These are phyloP conservation scores for Yarrowia sp. DNA, from an alignment of 805 yeast species.

Conservation along the genomic window DNA sequence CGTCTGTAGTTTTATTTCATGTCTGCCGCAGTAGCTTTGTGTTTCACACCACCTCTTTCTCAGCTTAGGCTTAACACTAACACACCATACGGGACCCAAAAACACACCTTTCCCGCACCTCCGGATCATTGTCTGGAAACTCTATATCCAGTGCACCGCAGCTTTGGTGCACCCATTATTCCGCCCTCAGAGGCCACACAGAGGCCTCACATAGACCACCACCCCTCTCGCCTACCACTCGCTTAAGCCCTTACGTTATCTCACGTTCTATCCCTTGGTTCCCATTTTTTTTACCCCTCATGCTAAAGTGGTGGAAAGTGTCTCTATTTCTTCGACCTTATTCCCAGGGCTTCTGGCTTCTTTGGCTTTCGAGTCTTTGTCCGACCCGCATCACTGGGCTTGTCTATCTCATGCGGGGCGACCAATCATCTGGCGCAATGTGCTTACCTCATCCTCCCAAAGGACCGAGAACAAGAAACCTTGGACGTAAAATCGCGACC, in stretches of 20 bases:
- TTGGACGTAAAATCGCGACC: slow-evolving; percentile 7
- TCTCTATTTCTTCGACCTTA: not conserved
- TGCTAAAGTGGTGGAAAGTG: slow-evolving; percentile 1
- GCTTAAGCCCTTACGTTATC: slow-evolving; percentile 27
- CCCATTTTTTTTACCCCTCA: slow-evolving; percentile 14
- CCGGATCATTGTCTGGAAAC: slow-evolving; percentile 27
- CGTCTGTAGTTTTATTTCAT: slow-evolving; percentile 1
- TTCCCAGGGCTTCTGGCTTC: not conserved
- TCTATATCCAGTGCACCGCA: slow-evolving; percentile 11
- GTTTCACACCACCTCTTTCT: slow-evolving; percentile 27
- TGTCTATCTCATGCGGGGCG: slow-evolving; percentile 36
- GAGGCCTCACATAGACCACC: too few species aligned
- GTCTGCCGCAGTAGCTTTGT: slow-evolving; percentile 24
- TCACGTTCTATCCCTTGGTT: slow-evolving; percentile 5
- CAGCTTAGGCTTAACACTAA: slow-evolving; percentile 24
- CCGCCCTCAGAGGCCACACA: not conserved
- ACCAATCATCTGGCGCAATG: slow-evolving; percentile 9
- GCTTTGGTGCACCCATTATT: slow-evolving; percentile 6
- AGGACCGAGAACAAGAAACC: slow-evolving; percentile 17
- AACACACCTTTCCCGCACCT: slow-evolving; percentile 7
- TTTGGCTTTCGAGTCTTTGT: slow-evolving; percentile 1
- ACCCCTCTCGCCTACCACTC: not conserved
- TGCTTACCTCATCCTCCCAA: slow-evolving; percentile 30
- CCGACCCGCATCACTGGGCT: not conserved
- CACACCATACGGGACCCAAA: slow-evolving; percentile 7